These are phyloP conservation scores for Incumbomyces delicatus DNA, from an alignment of 2,329 filamentous ascomycete genomes.

Conservation along the genomic window DNA sequence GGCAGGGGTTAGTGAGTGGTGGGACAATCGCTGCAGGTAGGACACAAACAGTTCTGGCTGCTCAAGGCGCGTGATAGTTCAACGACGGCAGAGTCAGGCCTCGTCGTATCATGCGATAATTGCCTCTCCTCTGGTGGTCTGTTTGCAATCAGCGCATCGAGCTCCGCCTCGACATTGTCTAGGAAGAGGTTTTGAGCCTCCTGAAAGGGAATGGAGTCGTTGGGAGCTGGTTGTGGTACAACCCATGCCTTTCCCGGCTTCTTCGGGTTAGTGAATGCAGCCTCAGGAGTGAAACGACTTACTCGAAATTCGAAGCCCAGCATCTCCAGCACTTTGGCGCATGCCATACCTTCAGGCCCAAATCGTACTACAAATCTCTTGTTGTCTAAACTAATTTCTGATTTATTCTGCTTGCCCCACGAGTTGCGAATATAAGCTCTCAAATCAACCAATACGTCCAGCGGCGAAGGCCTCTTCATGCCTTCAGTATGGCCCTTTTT, in stretches of 20 bases:
- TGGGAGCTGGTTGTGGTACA: slow-evolving; percentile 30
- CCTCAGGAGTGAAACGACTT: slow-evolving; percentile 16
- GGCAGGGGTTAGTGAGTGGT: slow-evolving; percentile 7
- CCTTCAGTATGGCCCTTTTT: slow-evolving; percentile 31
- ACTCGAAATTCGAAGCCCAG: slow-evolving; percentile 47
- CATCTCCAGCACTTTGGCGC: slow-evolving; percentile 46
- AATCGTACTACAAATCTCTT: slow-evolving; percentile 56
- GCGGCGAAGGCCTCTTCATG: slow-evolving; percentile 40
- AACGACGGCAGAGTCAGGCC: slow-evolving; percentile 11
- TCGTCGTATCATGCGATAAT: slow-evolving; percentile 13
- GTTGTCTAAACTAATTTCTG: slow-evolving; percentile 47
- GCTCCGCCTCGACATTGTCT: slow-evolving; percentile 51
- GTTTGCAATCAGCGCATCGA: slow-evolving; percentile 43
- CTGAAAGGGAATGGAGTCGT: slow-evolving; percentile 29
- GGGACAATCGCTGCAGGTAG: background rate
- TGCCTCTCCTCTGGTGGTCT: slow-evolving; percentile 29
- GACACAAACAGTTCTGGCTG: slow-evolving; percentile 17
- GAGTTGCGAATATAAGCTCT: slow-evolving; percentile 52
- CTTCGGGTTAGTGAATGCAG: slow-evolving; percentile 2
- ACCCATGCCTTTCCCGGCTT: slow-evolving; percentile 31
- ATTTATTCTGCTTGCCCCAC: slow-evolving; percentile 32
- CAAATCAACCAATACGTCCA: slow-evolving; percentile 48
- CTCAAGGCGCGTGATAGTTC: slow-evolving; percentile 15
- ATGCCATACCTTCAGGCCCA: slow-evolving; percentile 45
- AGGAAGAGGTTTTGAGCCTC: slow-evolving; percentile 38